A percentile compares a stretch with the other conserved stretches of the same genome.
These are phyloP conservation scores for Cordia subcordata DNA, from an alignment of 257 asterid species.

Conservation along the genomic window DNA sequence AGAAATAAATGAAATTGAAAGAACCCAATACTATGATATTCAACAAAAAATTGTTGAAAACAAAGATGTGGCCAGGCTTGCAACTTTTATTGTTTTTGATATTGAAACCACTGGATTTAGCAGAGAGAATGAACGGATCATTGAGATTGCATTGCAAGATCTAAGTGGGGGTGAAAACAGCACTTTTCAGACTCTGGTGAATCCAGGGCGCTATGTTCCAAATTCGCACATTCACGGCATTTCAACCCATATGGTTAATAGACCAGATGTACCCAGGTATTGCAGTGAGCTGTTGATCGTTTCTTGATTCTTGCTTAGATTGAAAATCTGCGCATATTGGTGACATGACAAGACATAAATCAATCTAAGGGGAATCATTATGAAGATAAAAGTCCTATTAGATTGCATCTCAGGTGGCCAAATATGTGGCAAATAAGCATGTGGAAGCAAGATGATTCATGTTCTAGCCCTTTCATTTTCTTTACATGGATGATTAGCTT, in stretches of 20 bases:
- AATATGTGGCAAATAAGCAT: not conserved
- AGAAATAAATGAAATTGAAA: conserved; percentile 26
- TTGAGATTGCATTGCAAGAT: conserved; percentile 89
- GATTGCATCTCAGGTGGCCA: not conserved
- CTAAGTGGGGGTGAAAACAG: conserved; percentile 84
- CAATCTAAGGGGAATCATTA: not conserved
- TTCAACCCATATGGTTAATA: conserved; percentile 62
- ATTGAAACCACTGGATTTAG: conserved; percentile 86
- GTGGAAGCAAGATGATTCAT: not conserved
- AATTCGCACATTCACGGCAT: conserved; percentile 62
- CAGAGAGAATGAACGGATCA: conserved; percentile 48
- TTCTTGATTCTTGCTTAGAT: conserved; percentile 8
- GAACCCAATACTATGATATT: conserved; percentile 32
- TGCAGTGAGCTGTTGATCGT: conserved; percentile 2
- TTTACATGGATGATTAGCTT: not conserved
- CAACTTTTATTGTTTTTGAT: conserved; percentile 63
- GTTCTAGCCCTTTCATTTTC: not conserved
- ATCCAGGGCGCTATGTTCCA: conserved; percentile 59
- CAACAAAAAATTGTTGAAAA: conserved; percentile 27
- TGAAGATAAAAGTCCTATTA: too few relatives aligned
- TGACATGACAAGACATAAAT: not conserved
- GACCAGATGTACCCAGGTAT: conserved; percentile 72
- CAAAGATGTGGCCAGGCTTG: conserved; percentile 52
- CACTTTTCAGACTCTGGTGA: conserved; percentile 81
- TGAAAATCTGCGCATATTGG: not conserved